A percentile compares a stretch with the other conserved stretches of the same genome.
Conservation (phyloP, 257 asterid genomes). For the Solanum arcanum region DNA sequence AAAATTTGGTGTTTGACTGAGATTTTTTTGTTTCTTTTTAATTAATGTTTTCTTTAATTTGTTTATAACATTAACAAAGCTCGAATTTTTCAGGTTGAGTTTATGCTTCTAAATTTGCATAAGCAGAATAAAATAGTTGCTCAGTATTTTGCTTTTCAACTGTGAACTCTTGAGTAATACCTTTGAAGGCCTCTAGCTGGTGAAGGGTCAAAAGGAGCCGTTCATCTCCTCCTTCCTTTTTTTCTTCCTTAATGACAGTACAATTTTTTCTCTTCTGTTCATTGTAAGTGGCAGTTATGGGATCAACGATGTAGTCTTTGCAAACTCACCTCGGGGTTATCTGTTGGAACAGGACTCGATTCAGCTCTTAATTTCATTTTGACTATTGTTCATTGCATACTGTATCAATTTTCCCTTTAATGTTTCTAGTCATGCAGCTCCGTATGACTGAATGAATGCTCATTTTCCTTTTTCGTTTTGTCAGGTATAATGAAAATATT, state of each 20-base stretch:
- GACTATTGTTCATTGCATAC: background rate
- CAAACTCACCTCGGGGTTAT: background rate
- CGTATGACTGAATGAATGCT: background rate
- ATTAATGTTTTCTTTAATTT: background rate
- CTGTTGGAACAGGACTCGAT: background rate
- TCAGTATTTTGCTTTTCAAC: background rate
- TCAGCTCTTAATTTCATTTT: background rate
- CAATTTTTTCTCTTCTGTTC: background rate
- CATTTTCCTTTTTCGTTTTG: constrained; percentile 14
- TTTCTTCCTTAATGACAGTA: background rate
- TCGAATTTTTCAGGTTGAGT: background rate
- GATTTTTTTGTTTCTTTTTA: background rate
- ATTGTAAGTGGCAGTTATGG: background rate
- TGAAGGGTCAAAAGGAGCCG: background rate
- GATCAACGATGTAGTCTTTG: background rate
- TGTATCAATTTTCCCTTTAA: background rate
- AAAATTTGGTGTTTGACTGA: background rate
- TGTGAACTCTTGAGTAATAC: background rate
- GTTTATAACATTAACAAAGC: background rate
- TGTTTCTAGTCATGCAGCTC: background rate
- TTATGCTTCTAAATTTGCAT: background rate
- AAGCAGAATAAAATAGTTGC: background rate
- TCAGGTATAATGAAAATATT: constrained; percentile 90
- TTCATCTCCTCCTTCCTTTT: background rate
- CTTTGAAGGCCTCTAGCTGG: background rate